These are phyloP conservation scores for Westerdykella sp. DNA, from an alignment of 2,329 filamentous ascomycete species.

Conservation along the genomic window DNA sequence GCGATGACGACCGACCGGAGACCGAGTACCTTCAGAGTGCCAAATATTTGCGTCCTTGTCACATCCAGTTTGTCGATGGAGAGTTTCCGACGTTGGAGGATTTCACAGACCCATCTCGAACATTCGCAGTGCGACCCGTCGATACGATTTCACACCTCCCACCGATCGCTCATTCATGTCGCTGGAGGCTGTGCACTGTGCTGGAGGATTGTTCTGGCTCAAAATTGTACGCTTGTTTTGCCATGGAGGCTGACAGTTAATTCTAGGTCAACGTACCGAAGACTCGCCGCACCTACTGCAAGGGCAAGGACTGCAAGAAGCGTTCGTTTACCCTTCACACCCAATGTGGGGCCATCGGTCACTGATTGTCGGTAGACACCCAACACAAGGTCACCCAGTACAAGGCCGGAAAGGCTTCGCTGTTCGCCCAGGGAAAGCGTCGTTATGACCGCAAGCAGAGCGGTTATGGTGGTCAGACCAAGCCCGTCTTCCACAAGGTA, in stretches of 20 bases:
- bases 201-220: too few species aligned
- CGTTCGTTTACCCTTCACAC: conserved; percentile 25
- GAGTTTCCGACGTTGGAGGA: too few species aligned
- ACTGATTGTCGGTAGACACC: conserved; percentile 42
- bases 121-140: too few species aligned
- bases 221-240: too few species aligned
- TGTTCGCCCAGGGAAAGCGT: conserved; percentile 98
- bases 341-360: conserved; percentile 5
- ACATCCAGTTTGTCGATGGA: too few species aligned
- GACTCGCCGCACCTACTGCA: conserved; percentile 96
- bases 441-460: conserved; percentile 89
- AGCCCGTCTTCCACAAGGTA: conserved; percentile 94
- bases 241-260: conserved; percentile 11
- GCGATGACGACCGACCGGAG: too few species aligned
- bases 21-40: too few species aligned
- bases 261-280: conserved; percentile 93
- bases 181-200: too few species aligned
- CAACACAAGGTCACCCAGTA: conserved; percentile 95
- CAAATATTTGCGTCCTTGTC: too few species aligned
- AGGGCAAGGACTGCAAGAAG: conserved; percentile 82
- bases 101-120: too few species aligned
- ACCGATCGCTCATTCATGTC: too few species aligned
- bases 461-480: conserved; percentile 99
- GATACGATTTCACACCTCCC: too few species aligned
- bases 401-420: conserved; percentile 94